Evolutionary conservation across 164 flowering plant genomes (phyloP).

Genomic region (Sedum album): DNA sequence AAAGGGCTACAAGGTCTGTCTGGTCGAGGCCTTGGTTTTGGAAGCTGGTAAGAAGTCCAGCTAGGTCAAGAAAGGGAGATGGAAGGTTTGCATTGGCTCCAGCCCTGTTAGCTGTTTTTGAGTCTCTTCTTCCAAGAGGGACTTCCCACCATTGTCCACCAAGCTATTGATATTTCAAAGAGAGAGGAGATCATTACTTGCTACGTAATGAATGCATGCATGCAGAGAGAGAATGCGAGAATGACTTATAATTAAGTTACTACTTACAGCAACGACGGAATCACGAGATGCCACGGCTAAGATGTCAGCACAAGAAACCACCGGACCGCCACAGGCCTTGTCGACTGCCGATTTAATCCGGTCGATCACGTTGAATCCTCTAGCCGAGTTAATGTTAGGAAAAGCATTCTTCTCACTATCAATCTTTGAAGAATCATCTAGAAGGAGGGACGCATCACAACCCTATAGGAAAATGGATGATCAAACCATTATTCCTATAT

Average conservation of each 20-base stretch:
- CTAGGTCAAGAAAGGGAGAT: not conserved
- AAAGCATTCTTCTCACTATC: conserved; percentile 32
- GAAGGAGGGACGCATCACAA: conserved; percentile 18
- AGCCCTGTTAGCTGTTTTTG: not conserved
- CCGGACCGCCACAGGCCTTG: conserved; percentile 18
- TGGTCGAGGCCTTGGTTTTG: not conserved
- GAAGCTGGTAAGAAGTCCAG: not conserved
- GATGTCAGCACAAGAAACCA: conserved; percentile 54
- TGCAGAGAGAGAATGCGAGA: too few relatives aligned
- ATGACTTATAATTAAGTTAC: not conserved
- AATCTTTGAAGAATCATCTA: conserved; percentile 29
- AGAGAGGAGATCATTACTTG: not conserved
- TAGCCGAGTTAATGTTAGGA: conserved; percentile 24
- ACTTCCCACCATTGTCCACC: not conserved
- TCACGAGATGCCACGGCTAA: conserved; percentile 40
- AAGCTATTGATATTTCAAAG: not conserved
- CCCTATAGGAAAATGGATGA: too few relatives aligned
- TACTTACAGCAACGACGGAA: conserved; percentile 27
- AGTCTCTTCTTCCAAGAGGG: not conserved
- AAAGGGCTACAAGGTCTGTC: conserved; percentile 5
- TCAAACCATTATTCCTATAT: too few relatives aligned
- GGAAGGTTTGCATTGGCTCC: not conserved
- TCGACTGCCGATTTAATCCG: conserved; percentile 30
- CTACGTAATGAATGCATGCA: not conserved
- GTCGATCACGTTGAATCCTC: conserved; percentile 40